These are phyloP conservation scores for Trichoderma sp. DNA, from an alignment of 2,329 filamentous ascomycete genomes.

Conservation along the genomic window DNA sequence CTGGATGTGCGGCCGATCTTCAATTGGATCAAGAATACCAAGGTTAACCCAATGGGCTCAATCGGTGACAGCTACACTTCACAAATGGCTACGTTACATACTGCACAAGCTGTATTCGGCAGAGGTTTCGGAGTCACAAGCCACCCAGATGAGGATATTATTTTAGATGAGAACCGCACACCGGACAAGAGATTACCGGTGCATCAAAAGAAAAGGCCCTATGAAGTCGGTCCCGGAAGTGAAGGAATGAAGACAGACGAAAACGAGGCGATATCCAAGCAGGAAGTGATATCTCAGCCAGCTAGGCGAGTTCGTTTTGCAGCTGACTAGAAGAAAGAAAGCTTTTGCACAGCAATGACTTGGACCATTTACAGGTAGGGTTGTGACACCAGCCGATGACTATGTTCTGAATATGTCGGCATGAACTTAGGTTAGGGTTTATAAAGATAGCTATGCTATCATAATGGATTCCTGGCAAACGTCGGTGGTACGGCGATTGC, in stretches of 20 bases:
- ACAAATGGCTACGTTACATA: conserved; percentile 48
- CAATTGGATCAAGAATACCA: conserved; percentile 56
- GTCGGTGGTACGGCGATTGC: neutral
- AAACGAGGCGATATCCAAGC: neutral
- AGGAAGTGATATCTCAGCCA: conserved; percentile 27
- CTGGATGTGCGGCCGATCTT: conserved; percentile 57
- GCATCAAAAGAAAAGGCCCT: conserved; percentile 26
- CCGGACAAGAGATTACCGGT: neutral
- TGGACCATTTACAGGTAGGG: neutral
- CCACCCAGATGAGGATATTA: conserved; percentile 47
- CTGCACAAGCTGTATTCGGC: conserved; percentile 51
- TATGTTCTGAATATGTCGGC: neutral
- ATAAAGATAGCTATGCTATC: neutral
- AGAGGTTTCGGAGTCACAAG: conserved; percentile 43
- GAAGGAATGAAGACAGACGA: conserved; percentile 11
- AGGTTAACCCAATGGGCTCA: conserved; percentile 39
- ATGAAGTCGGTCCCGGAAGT: conserved; percentile 21
- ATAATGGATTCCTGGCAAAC: neutral
- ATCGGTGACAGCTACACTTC: conserved; percentile 35
- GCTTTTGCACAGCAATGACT: neutral
- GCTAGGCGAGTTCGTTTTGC: conserved; percentile 35
- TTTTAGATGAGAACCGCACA: conserved; percentile 28
- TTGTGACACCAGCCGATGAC: neutral
- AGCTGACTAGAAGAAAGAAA: conserved; percentile 24
- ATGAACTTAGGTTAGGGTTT: neutral